phyloP scores from a whole-genome alignment of 2,329 filamentous ascomycete species.

The Colletotrichum horii region DNA sequence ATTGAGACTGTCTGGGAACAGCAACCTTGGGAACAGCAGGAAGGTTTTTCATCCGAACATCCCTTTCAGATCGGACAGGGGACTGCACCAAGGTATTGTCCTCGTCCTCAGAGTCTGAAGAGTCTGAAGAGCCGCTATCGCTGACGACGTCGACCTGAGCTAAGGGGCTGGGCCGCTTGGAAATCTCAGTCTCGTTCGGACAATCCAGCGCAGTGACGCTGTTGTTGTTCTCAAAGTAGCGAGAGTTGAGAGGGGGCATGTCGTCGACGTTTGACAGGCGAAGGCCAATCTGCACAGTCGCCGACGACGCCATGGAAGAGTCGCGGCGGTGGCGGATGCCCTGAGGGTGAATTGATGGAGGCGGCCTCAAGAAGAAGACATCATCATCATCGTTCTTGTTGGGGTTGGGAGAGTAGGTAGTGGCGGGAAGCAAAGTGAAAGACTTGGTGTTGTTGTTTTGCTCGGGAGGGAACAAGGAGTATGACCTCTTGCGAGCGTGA shows the following conservation, averaged over 20 bases:
- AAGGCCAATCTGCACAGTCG: conserved; percentile 75
- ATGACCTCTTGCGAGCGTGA: conserved; percentile 42
- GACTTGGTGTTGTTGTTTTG: conserved; percentile 32
- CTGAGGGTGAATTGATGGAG: conserved; percentile 26
- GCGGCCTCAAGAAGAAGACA: conserved; percentile 9
- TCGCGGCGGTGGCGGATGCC: conserved; percentile 56
- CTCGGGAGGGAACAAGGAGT: conserved; percentile 43
- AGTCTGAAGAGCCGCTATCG: conserved; percentile 19
- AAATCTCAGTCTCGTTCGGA: conserved; percentile 26
- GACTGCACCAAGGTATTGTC: conserved; percentile 10
- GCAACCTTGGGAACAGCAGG: conserved; percentile 38
- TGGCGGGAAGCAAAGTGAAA: conserved; percentile 49
- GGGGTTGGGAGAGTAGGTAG: conserved; percentile 45
- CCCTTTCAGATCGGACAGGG: conserved; percentile 29
- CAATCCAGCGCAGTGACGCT: conserved; percentile 44
- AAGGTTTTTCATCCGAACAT: conserved; percentile 40
- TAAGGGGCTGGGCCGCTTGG: conserved; percentile 36
- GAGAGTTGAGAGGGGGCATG: conserved; percentile 43
- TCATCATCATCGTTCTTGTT: not conserved
- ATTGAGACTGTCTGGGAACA: not conserved
- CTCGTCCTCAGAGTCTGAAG: conserved; percentile 25
- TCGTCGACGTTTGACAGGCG: conserved; percentile 67
- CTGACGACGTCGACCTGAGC: conserved; percentile 17
- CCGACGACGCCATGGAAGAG: conserved; percentile 68
- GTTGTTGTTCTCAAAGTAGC: conserved; percentile 34